A percentile compares a stretch with the other conserved stretches of the same genome.
Evolutionary conservation across 2,329 filamentous ascomycete species (phyloP).

Genomic region (Fusarium liriodendri): DNA sequence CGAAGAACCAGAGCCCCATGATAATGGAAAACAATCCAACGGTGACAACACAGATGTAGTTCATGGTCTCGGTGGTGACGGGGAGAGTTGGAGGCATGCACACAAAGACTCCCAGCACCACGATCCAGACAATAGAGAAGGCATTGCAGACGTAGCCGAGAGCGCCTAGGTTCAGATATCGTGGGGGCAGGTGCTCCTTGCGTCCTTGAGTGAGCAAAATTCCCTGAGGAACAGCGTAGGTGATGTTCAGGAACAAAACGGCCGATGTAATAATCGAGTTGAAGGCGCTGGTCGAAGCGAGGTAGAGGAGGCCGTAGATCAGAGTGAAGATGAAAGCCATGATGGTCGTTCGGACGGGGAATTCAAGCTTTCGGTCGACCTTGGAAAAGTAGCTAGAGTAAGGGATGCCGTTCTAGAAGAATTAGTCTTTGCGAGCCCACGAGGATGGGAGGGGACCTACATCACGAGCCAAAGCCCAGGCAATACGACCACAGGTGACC

Average conservation of each 20-base stretch:
- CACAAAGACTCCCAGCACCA: slow-evolving; percentile 13
- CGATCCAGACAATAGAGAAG: slow-evolving; percentile 19
- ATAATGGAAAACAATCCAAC: slow-evolving; percentile 17
- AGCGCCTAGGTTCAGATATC: slow-evolving; percentile 18
- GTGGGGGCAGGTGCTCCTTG: slow-evolving; percentile 5
- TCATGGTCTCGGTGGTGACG: slow-evolving; percentile 16
- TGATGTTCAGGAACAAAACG: slow-evolving; percentile 18
- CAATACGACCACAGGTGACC: slow-evolving; percentile 6
- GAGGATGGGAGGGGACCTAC: no score
- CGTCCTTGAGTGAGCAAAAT: slow-evolving; percentile 12
- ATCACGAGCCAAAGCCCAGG: slow-evolving; percentile 6
- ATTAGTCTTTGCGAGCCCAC: no score
- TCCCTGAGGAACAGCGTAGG: slow-evolving; percentile 19
- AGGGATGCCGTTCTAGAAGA: not conserved
- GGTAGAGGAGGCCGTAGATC: slow-evolving; percentile 17
- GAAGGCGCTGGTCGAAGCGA: slow-evolving; percentile 19
- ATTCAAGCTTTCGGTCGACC: not conserved
- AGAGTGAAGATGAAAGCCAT: slow-evolving; percentile 5
- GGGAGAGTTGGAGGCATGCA: slow-evolving; percentile 17
- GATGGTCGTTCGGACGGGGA: not conserved
- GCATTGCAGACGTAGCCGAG: slow-evolving; percentile 16
- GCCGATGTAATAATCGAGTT: slow-evolving; percentile 26
- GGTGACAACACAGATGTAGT: slow-evolving; percentile 17
- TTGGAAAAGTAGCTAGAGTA: slow-evolving; percentile 3
- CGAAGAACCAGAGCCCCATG: slow-evolving; percentile 5